phyloP scores from a whole-genome alignment of 768 basidiomycete genomes.

The Lactarius psammicola region DNA sequence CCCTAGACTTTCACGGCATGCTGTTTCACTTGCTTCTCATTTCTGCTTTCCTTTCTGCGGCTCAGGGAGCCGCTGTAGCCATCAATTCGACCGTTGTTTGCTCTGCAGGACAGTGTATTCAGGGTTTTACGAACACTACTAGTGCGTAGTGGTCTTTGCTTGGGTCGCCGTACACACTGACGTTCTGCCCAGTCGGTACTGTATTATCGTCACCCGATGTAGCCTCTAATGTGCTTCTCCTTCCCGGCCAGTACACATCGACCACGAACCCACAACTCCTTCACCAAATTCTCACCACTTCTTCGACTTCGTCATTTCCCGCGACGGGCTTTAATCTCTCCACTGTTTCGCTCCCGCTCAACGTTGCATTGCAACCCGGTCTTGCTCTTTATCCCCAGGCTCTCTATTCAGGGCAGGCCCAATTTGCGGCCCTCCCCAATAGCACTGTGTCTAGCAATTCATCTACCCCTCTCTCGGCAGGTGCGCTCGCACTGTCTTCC shows the following conservation, averaged over 20 bases:
- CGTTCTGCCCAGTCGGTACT: constrained; percentile 58
- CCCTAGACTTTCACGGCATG: constrained; percentile 13
- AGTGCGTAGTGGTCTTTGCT: constrained; percentile 43
- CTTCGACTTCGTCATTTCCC: constrained; percentile 55
- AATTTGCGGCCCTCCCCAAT: constrained; percentile 57
- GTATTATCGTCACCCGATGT: constrained; percentile 56
- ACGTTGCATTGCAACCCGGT: constrained; percentile 64
- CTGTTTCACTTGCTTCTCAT: constrained; percentile 18
- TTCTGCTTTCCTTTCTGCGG: not conserved
- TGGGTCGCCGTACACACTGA: constrained; percentile 1
- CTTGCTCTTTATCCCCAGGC: constrained; percentile 61
- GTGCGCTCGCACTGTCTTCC: constrained; percentile 65
- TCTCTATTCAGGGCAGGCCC: constrained; percentile 63
- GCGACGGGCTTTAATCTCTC: constrained; percentile 66
- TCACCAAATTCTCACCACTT: constrained; percentile 62
- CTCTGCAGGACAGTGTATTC: constrained; percentile 86
- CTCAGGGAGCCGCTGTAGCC: constrained; percentile 4
- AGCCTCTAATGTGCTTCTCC: constrained; percentile 55
- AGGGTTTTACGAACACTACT: constrained; percentile 73
- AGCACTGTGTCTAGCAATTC: constrained; percentile 44
- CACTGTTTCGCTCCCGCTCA: constrained; percentile 59
- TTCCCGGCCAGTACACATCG: constrained; percentile 75
- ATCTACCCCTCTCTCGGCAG: constrained; percentile 44
- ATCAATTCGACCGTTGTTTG: constrained; percentile 60
- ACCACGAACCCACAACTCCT: constrained; percentile 71